Evolutionary conservation across 148 eudicot species (phyloP), one percentile per base, ranked within the genome.

Genomic region (Rhododendron simsii): DNA sequence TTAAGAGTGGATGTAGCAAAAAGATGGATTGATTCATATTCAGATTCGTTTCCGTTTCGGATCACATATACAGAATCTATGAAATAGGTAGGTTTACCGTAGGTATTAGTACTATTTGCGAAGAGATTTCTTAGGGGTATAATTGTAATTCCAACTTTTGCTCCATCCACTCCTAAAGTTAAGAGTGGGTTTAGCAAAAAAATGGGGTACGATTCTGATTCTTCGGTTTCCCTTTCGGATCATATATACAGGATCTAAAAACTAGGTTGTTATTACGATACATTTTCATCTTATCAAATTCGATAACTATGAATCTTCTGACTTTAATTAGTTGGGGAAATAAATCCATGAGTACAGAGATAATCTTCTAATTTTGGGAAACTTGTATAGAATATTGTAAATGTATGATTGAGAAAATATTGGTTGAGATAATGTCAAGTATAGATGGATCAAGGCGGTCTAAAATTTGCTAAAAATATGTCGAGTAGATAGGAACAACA

Each of bases 151-250:
- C 80, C 37, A 30, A 18, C 0, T 71, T 71, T 55, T 81, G 55
- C 85, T 86, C 28, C 11, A 21, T 65, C 79, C 78, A 83, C 87
- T 75, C 45, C 57, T 9, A 20, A 12, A 7, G 28, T 44, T 20
- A 16, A 65, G 80, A 61, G 86, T 79, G 86, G 78, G n/a, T 50
- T 18, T 80, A 83, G 69, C 67, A 61, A 86, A 83, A 83, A 86
- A 47, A 47, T 44, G 80, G 80, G 23, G 35, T 0, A 44, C 23
- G 79, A 75, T 13, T 73, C 44, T 75, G 71, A 63, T 23, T 14
- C 50, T 1, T 14, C 28, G 9, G 20, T 47, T 45, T 47, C 81
- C 55, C 45, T 47, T n/a, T 47, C 18, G 12, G 30, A 45, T 23
- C 57, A 47, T 23, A n/a, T n/a, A 55, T 16, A 55, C 61, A 16